These are phyloP conservation scores for Ganoderma sinense DNA, from an alignment of 1,284 basidiomycete species.

Conservation along the genomic window DNA sequence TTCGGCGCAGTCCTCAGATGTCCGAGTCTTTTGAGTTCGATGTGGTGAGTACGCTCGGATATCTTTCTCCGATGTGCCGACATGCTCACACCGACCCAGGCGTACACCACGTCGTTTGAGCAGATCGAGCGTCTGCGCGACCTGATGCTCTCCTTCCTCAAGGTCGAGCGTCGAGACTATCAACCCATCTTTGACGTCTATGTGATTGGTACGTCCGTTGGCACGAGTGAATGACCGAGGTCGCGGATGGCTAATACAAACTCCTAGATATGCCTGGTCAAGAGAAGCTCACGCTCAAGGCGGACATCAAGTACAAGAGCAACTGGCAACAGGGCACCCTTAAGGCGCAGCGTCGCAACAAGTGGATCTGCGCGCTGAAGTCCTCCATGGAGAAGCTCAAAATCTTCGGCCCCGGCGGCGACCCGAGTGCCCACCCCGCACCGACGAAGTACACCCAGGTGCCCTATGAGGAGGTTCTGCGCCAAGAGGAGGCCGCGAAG, in stretches of 20 bases:
- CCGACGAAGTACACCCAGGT: constrained; percentile 73
- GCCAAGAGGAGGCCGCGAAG: constrained; percentile 48
- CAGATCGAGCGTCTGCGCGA: constrained; percentile 82
- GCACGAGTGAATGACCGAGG: not conserved
- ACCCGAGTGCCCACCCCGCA: constrained; percentile 62
- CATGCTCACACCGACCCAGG: constrained; percentile 29
- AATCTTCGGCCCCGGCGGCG: constrained; percentile 80
- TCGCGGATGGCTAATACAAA: not conserved
- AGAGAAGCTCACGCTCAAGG: constrained; percentile 79
- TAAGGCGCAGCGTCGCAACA: constrained; percentile 85
- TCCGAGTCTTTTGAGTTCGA: constrained; percentile 85
- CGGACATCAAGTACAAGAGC: constrained; percentile 91
- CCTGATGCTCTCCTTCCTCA: constrained; percentile 86
- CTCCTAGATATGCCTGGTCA: constrained; percentile 84
- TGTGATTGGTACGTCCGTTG: constrained; percentile 58
- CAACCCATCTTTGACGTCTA: constrained; percentile 76
- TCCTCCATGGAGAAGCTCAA: constrained; percentile 70
- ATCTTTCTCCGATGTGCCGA: no score
- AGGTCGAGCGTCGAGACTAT: constrained; percentile 75
- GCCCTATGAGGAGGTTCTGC: constrained; percentile 69
- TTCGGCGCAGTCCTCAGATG: constrained; percentile 73
- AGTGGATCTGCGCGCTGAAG: constrained; percentile 92
- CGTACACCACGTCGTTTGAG: constrained; percentile 83
- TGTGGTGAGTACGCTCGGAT: constrained; percentile 49
- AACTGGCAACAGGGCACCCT: constrained; percentile 87